Percentiles rank a stretch among this genome's conserved stretches.
phyloP scores from a whole-genome alignment of 371 early-diverging fungal species.

The Lichtheimia ramosa region DNA sequence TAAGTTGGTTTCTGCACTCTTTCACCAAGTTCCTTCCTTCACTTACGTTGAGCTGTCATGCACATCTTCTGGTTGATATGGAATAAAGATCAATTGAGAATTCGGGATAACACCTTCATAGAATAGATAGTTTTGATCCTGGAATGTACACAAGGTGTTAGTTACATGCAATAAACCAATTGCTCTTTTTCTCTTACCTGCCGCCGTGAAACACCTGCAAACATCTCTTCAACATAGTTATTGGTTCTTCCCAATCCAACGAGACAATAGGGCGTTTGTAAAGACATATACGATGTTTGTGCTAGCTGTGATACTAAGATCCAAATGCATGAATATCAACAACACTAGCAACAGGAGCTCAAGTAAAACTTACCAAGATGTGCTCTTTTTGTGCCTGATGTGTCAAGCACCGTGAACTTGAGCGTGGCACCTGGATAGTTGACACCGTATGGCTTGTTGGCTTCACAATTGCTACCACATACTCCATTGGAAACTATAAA shows the following conservation, averaged over 20 bases:
- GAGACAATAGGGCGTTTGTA: constrained; percentile 82
- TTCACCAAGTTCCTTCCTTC: background rate
- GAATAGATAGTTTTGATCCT: constrained; percentile 46
- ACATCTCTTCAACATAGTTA: constrained; percentile 91
- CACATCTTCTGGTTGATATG: constrained; percentile 65
- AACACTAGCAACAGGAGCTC: background rate
- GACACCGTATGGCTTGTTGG: constrained; percentile 74
- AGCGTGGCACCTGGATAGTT: constrained; percentile 81
- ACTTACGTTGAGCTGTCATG: constrained; percentile 46
- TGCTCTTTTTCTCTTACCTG: constrained; percentile 31
- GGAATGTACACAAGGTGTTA: background rate
- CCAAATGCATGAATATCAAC: background rate
- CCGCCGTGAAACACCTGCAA: constrained; percentile 79
- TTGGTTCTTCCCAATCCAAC: constrained; percentile 93
- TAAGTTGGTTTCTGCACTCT: background rate
- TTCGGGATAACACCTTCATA: constrained; percentile 92
- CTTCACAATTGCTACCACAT: constrained; percentile 58
- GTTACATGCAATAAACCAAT: no score
- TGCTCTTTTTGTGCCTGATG: constrained; percentile 73
- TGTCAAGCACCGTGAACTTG: constrained; percentile 84
- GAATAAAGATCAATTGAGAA: constrained; percentile 88
- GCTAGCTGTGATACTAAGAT: constrained; percentile 71
- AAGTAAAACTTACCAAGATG: constrained; percentile 54
- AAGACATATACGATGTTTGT: constrained; percentile 72
- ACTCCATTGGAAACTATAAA: constrained; percentile 72